A percentile compares a stretch with the other conserved stretches of the same genome.
Conservation (phyloP, 768 basidiomycete species). For the Suillus occidentalis region DNA sequence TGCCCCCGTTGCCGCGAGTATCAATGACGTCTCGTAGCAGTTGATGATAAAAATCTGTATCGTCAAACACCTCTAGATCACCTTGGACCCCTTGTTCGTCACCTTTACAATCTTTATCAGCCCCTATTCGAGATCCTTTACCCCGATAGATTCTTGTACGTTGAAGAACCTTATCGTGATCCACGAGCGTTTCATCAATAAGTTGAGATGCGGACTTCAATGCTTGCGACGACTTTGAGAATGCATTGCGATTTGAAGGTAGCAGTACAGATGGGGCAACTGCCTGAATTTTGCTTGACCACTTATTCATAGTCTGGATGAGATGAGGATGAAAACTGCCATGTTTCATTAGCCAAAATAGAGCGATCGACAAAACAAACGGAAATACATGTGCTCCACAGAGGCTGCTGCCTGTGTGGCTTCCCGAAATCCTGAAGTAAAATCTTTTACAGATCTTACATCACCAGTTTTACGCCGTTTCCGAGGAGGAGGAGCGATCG, state of each 20-base stretch:
- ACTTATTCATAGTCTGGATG: constrained; percentile 82
- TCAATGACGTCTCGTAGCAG: constrained; percentile 91
- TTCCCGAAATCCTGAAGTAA: constrained; percentile 36
- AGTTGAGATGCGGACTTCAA: constrained; percentile 70
- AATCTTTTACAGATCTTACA: constrained; percentile 10
- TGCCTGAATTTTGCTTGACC: constrained; percentile 95
- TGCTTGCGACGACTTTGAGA: constrained; percentile 56
- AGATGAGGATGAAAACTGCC: constrained; percentile 66
- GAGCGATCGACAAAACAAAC: constrained; percentile 1
- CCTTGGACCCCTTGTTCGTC: constrained; percentile 36
- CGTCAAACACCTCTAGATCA: constrained; percentile 68
- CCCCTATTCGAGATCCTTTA: constrained; percentile 47
- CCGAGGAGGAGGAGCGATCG: constrained; percentile 47
- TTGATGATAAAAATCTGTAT: constrained; percentile 92
- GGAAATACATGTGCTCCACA: constrained; percentile 55
- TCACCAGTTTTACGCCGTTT: constrained; percentile 53
- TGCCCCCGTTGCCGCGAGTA: constrained; percentile 45
- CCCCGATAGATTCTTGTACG: constrained; percentile 61
- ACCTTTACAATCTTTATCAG: constrained; percentile 31
- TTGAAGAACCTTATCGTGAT: constrained; percentile 56
- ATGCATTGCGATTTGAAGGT: constrained; percentile 69
- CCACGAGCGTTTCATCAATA: constrained; percentile 70
- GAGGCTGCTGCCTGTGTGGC: constrained; percentile 41
- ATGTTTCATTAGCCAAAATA: constrained; percentile 9
- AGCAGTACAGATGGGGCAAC: constrained; percentile 79